Evolutionary conservation across 2,329 filamentous ascomycete genomes (phyloP).

Genomic region (Simplicillium sp.): DNA sequence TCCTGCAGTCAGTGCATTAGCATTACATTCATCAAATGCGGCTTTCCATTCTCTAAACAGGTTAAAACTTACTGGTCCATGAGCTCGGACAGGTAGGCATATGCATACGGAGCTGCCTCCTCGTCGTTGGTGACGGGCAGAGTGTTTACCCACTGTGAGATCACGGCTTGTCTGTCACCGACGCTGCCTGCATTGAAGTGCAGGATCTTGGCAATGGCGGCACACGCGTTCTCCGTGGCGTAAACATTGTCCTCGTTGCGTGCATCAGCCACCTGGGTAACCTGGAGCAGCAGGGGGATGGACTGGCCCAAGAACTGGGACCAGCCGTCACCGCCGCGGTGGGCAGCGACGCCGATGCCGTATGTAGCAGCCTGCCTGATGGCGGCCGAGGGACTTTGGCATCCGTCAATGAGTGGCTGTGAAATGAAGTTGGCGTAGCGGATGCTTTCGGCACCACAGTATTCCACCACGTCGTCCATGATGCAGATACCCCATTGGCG

Average conservation of each 20-base stretch:
- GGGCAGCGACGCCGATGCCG: constrained; percentile 88
- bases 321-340: constrained; percentile 82
- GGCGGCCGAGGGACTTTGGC: constrained; percentile 76
- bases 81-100: constrained; percentile 80
- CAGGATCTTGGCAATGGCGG: constrained; percentile 92
- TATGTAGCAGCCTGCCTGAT: constrained; percentile 95
- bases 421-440: constrained; percentile 81
- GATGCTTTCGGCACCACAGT: constrained; percentile 83
- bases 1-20: constrained; percentile 42
- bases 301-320: constrained; percentile 75
- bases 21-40: background rate
- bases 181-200: constrained; percentile 79
- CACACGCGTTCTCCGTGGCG: constrained; percentile 94
- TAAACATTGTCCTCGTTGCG: constrained; percentile 90
- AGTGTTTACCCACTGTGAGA: constrained; percentile 81
- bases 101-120: constrained; percentile 93
- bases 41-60: background rate
- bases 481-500: constrained; percentile 99
- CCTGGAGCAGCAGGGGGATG: constrained; percentile 75
- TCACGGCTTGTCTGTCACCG: constrained; percentile 63
- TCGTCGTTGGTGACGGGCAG: constrained; percentile 91
- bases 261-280: constrained; percentile 70
- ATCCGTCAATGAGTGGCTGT: constrained; percentile 76
- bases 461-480: constrained; percentile 95
- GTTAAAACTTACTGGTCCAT: constrained; percentile 79